A percentile compares a stretch with the other conserved stretches of the same genome.
Evolutionary conservation across 768 basidiomycete genomes (phyloP).

Genomic region (Pholiota microspora): DNA sequence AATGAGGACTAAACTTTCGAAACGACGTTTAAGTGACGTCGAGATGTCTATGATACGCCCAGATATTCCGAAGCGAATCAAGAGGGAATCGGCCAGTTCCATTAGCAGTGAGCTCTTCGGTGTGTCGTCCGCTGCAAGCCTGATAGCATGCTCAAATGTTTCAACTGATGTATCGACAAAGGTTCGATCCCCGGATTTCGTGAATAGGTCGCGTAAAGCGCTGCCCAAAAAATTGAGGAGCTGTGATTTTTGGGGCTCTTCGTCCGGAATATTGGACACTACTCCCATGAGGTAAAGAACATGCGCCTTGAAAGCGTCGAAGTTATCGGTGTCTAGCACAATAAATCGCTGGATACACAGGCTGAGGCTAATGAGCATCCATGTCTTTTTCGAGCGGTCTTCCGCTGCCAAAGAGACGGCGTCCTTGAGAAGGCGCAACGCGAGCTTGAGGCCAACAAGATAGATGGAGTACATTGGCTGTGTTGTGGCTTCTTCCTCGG

Average conservation of each 20-base stretch:
- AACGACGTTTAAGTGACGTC: not conserved
- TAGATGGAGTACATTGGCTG: conserved; percentile 9
- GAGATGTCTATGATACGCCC: not conserved
- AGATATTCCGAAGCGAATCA: no score
- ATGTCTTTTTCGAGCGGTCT: conserved; percentile 8
- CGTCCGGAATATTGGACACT: not conserved
- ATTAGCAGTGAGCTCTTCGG: no score
- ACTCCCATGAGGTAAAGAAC: not conserved
- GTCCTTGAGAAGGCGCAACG: not conserved
- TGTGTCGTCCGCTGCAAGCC: not conserved
- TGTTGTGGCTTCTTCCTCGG: not conserved
- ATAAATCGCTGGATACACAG: conserved; percentile 5
- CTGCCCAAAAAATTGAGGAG: not conserved
- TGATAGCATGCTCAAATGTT: not conserved
- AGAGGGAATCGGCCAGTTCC: no score
- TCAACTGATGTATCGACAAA: not conserved
- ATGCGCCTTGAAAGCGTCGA: not conserved
- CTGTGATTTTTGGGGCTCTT: not conserved
- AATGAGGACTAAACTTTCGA: not conserved
- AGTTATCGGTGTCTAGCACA: not conserved
- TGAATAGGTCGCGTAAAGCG: not conserved
- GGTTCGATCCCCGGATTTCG: not conserved
- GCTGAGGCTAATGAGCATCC: conserved; percentile 3
- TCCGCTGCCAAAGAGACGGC: not conserved
- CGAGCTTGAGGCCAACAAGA: not conserved